Conservation (phyloP, 2,329 filamentous ascomycete species). For the Raffaelea arxii region DNA sequence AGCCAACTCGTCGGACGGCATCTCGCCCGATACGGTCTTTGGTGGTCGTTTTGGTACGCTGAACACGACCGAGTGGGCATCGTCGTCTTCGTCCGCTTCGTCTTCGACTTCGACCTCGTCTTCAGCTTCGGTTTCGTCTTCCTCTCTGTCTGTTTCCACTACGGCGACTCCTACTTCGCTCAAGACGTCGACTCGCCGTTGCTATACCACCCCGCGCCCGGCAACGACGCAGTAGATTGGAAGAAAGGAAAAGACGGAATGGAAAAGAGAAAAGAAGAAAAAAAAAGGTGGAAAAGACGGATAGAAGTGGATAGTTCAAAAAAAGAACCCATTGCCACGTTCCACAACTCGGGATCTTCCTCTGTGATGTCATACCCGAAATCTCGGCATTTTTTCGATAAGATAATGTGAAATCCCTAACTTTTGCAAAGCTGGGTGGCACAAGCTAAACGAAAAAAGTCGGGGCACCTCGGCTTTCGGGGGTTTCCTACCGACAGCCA, state of each 20-base stretch:
- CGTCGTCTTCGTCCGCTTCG: neutral
- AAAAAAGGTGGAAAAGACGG: too few species aligned
- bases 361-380: too few species aligned
- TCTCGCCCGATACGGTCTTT: slow-evolving; percentile 11
- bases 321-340: too few species aligned
- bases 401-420: too few species aligned
- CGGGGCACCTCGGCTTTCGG: slow-evolving; percentile 7
- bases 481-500: neutral
- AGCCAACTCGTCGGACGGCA: slow-evolving; percentile 6
- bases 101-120: neutral
- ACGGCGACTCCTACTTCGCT: neutral
- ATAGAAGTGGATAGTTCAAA: too few species aligned
- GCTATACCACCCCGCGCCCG: neutral
- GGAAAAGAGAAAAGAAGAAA: neutral
- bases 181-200: neutral
- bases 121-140: neutral
- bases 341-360: too few species aligned
- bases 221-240: neutral
- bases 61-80: neutral
- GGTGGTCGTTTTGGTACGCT: slow-evolving; percentile 11
- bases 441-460: too few species aligned
- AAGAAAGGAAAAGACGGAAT: neutral
- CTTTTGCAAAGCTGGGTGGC: too few species aligned
- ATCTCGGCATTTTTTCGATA: too few species aligned
- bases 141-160: neutral